A percentile compares a stretch with the other conserved stretches of the same genome.
Evolutionary conservation across 1,284 basidiomycete genomes (phyloP).

Genomic region (Malassezia dermatis): DNA sequence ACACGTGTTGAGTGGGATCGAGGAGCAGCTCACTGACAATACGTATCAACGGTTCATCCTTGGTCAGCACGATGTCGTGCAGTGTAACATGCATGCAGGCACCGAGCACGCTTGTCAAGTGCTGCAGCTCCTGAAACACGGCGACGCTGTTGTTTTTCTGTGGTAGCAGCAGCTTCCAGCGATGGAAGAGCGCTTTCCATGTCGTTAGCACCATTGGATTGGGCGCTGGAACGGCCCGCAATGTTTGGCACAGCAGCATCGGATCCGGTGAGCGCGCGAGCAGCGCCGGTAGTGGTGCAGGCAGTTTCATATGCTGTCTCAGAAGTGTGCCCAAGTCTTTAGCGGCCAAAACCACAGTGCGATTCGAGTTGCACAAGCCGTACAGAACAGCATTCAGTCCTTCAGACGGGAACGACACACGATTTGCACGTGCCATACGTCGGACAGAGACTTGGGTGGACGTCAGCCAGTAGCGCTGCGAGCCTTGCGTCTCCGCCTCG

Average conservation of each 20-base stretch:
- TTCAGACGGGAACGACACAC: background rate
- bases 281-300: background rate
- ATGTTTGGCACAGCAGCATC: background rate
- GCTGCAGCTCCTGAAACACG: background rate
- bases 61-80: background rate
- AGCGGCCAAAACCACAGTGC: background rate
- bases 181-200: background rate
- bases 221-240: background rate
- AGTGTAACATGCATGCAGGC: background rate
- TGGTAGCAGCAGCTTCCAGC: background rate
- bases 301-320: background rate
- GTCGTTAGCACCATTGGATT: background rate
- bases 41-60: background rate
- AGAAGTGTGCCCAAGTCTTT: background rate
- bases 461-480: slow-evolving; percentile 3
- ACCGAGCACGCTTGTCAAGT: background rate
- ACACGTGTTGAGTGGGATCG: background rate
- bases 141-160: background rate
- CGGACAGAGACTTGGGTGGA: background rate
- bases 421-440: background rate
- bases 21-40: background rate
- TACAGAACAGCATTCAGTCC: background rate
- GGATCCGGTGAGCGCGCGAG: background rate
- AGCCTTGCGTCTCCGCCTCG: background rate
- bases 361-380: slow-evolving; percentile 1